Evolutionary conservation across 768 basidiomycete species (phyloP), one percentile per base, ranked within the genome.

Genomic region (Saitozyma sp.): DNA sequence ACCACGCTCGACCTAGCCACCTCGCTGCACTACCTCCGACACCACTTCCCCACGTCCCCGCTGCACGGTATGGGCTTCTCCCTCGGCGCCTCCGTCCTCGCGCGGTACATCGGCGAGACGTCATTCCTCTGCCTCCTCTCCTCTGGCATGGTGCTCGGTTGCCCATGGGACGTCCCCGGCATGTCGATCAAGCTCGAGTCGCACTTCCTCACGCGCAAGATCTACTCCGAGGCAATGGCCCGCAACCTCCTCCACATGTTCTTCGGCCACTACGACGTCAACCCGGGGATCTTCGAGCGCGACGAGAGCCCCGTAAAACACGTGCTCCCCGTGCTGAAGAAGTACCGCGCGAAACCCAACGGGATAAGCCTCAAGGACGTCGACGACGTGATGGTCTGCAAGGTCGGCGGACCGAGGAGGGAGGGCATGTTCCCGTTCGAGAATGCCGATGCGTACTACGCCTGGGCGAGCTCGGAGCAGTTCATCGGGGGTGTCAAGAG

Each of bases 61-160:
- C 81, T 97, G 43, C 80, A 95, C 16, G 95, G 90, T 13, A 80
- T 96, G 9, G 92, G 94, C 8, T 98, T 95, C 82, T 96, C 92
- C 5, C 85, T 99, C 43, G 96, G 95, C 49, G 90, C 93, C 49
- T 92, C 91, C 76, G 89, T 97, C 42, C 80, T 98, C 69, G 89
- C 92, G 41, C 85, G 91, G 65, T 96, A 96, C 78, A 81, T 94
- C 55, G 92, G 89, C 6, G 89, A 95, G 80, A 89, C 95, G 75
- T 87, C 89, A 13, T 56, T 64, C 7, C 51, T 54, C 0, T 79
- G 68, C 42, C 61, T 76, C 10, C 55, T 79, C 3, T 72, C 70
- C 6, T 73, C 68, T 9, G 78, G 73, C 4, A 64, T 69, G 20
- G 69, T 69, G 4, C 52, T 79, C 6, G 78, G 74, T 6, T 73